phyloP scores from a whole-genome alignment of 2,329 filamentous ascomycete species.

The Amesomyces nigricolor region DNA sequence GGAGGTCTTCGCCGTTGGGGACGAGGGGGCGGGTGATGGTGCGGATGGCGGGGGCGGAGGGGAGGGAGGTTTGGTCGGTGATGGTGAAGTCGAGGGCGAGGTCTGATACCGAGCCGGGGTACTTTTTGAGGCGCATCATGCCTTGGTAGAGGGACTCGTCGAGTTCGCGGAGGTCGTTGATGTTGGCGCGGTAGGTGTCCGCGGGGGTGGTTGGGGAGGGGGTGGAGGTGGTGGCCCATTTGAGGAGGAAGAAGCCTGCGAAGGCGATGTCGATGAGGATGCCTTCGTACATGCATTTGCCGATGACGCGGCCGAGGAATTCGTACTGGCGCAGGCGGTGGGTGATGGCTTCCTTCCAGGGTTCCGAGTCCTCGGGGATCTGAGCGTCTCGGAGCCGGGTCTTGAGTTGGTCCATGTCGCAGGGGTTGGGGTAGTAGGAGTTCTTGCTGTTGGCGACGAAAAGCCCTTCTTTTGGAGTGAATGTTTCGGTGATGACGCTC shows the following conservation, averaged over 20 bases:
- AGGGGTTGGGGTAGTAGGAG: constrained; percentile 82
- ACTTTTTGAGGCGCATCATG: constrained; percentile 77
- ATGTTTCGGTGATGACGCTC: constrained; percentile 80
- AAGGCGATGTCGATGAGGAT: constrained; percentile 92
- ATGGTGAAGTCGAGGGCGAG: constrained; percentile 86
- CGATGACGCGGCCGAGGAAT: constrained; percentile 86
- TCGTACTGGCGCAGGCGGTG: constrained; percentile 72
- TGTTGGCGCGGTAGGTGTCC: constrained; percentile 75
- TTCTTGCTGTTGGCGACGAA: constrained; percentile 84
- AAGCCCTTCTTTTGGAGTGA: constrained; percentile 56
- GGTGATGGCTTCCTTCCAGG: constrained; percentile 52
- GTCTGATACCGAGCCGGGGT: constrained; percentile 71
- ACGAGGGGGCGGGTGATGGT: constrained; percentile 71
- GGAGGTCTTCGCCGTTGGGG: constrained; percentile 65
- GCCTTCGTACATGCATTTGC: constrained; percentile 95
- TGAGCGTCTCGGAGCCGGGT: constrained; percentile 50
- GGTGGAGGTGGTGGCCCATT: constrained; percentile 55
- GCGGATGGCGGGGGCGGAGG: constrained; percentile 41
- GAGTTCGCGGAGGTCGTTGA: constrained; percentile 90
- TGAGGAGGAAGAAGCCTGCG: constrained; percentile 90
- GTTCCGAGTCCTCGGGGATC: constrained; percentile 46
- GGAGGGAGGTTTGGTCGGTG: constrained; percentile 57
- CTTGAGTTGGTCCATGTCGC: constrained; percentile 62
- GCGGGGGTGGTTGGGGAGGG: constrained; percentile 52
- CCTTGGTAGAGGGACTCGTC: constrained; percentile 89